Evolutionary conservation across 139 green algal species (phyloP), one percentile per base, ranked within the genome.

Genomic region (Auxenochlorella protothecoides): DNA sequence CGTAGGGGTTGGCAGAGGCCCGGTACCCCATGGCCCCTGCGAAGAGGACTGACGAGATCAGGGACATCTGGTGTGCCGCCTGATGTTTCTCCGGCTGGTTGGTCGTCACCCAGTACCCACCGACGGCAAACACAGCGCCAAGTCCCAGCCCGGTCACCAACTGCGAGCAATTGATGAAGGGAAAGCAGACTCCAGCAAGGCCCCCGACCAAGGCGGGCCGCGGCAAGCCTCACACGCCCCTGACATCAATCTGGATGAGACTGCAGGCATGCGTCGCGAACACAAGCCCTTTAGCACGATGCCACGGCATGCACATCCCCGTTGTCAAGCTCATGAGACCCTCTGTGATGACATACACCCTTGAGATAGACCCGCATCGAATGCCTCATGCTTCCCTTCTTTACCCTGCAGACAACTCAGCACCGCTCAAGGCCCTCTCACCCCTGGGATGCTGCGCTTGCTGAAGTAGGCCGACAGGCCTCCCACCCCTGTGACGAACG

Each of bases 11-110:
- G 11, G 13, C 53, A n/a, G 67, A 63, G 3, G 76, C 76, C 3
- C 76, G 65, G 72, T 80, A 80, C 11, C 72, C 69, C 76, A 80
- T 80, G 14, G 65, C 66, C 4, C 76, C 73, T 51, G 65, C 56
- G 66, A 72, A 77, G 5, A 59, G 55, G 4, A 80, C 64, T 2
- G 55, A 66, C 0, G 55, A 15, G 11, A 80, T 68, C 44, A 80
- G 71, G 68, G 52, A 66, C 7, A 73, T 63, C 66, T 80, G 76
- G 59, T 80, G 76, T 6, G 69, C 76, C 15, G 77, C 27, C 72
- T 80, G 71, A 14, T 80, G 76, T 52, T 68, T 69, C 51, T 72
- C 68, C 1, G 65, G 56, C 56, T 59, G 61, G 44, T 53, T 14
- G 51, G 51, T 72, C 69, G 71, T 68, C 61, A 66, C 69, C 27